A percentile compares a stretch with the other conserved stretches of the same genome.
These are phyloP conservation scores for Dactylellina haptotyla DNA, from an alignment of 2,329 filamentous ascomycete species.

Conservation along the genomic window DNA sequence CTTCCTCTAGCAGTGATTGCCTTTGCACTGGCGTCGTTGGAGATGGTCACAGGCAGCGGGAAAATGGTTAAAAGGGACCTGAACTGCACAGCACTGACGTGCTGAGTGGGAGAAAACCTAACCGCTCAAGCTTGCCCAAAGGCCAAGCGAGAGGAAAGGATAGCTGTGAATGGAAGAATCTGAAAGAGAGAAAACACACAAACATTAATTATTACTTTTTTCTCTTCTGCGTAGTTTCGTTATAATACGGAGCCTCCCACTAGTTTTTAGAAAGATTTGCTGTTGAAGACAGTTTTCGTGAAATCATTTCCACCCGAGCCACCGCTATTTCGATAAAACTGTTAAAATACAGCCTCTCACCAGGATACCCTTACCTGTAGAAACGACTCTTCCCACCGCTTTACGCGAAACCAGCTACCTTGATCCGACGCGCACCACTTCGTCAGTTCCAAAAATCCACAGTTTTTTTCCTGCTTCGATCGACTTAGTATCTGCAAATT, in stretches of 20 bases:
- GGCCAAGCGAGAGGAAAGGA: neutral
- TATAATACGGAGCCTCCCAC: constrained; percentile 44
- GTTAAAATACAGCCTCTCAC: constrained; percentile 26
- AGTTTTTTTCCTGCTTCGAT: constrained; percentile 9
- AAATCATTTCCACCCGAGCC: constrained; percentile 5
- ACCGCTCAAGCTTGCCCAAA: constrained; percentile 15
- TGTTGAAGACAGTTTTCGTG: neutral
- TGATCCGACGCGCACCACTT: constrained; percentile 13
- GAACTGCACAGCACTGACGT: constrained; percentile 26
- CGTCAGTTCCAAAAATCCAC: neutral
- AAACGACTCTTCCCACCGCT: constrained; percentile 11
- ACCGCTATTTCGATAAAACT: neutral
- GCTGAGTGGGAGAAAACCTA: neutral
- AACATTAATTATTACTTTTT: constrained; percentile 5
- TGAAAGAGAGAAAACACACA: constrained; percentile 2
- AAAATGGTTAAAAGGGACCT: constrained; percentile 35
- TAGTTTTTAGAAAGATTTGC: neutral
- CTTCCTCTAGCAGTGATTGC: constrained; percentile 33
- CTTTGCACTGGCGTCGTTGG: constrained; percentile 3
- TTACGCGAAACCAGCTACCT: constrained; percentile 27
- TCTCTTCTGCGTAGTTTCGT: constrained; percentile 14
- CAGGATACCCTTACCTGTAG: constrained; percentile 35
- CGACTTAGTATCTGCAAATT: neutral
- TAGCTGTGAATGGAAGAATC: constrained; percentile 21
- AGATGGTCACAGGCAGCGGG: constrained; percentile 27